Evolutionary conservation across 2,329 filamentous ascomycete genomes (phyloP), one percentile per base, ranked within the genome.

Genomic region (Apiospora hydei): DNA sequence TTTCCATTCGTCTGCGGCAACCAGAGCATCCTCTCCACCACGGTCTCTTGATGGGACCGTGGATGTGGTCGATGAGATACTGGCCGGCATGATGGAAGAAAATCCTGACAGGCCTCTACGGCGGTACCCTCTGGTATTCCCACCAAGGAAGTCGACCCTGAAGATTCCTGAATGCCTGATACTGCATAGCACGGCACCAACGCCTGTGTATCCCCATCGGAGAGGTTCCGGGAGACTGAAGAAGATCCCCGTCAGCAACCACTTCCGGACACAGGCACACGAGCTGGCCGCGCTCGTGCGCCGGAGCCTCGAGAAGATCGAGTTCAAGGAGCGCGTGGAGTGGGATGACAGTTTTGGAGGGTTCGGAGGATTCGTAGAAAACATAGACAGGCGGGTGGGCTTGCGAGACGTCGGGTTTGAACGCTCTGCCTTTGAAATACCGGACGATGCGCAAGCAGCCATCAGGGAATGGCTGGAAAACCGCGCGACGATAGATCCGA

Each of bases 121-220:
- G 3, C 85, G 83, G 71, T 83, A 83, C 4, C 81, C 83, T 53
- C 78, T 89, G 11, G 69, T 81, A 26, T 90, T 87, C 72, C 88
- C 88, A 0, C 85, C 88, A 0, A 77, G 81, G 2, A 71, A 77
- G 3, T 88, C 86, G 0, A 84, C 81, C 1, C 83, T 89, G 18
- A 84, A 82, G 73, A 83, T 90, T 5, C 88, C 88, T 2, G 79
- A 85, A 51, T 81, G 84, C 0, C 77, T 90, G 13, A 77, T 90
- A 0, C 74, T 90, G 44, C 82, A 89, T 76, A 84, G 86, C 61
- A 76, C 79, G 0, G 72, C 78, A 2, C 77, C 81, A 2, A 69
- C 71, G 3, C 64, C 74, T 16, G 71, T 76, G 24, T 67, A 75
- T 1, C 72, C 74, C 21, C 64, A 71, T 14, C 72, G 43, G 30